A percentile compares a stretch with the other conserved stretches of the same genome.
These are phyloP conservation scores for Phytopythium sindhum DNA, from an alignment of 352 stramenopile species.

Conservation along the genomic window DNA sequence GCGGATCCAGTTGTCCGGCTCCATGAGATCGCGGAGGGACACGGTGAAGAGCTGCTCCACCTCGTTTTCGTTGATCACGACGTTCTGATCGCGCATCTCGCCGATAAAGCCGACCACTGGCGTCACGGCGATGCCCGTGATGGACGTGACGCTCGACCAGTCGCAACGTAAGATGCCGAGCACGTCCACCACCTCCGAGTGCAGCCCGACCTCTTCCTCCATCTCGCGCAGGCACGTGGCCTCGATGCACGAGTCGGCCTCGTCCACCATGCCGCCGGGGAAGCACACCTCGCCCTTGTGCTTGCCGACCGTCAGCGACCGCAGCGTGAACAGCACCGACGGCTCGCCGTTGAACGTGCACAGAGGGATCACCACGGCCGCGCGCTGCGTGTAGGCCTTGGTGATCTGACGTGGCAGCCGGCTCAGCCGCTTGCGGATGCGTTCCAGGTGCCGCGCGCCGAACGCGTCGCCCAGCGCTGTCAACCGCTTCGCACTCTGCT, in stretches of 20 bases:
- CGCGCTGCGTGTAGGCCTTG: conserved; percentile 88
- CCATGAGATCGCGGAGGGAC: conserved; percentile 84
- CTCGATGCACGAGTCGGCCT: conserved; percentile 92
- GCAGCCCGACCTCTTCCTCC: conserved; percentile 96
- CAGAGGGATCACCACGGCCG: conserved; percentile 95
- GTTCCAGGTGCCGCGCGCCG: conserved; percentile 83
- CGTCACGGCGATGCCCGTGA: conserved; percentile 97
- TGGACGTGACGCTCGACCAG: conserved; percentile 93
- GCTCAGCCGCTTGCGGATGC: conserved; percentile 93
- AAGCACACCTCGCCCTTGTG: conserved; percentile 97
- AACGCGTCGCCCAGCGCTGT: conserved; percentile 79
- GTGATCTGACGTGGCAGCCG: conserved; percentile 93
- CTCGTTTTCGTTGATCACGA: conserved; percentile 94
- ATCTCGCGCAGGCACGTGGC: conserved; percentile 97
- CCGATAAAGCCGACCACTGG: conserved; percentile 96
- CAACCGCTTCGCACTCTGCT: conserved; percentile 29
- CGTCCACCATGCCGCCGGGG: conserved; percentile 94
- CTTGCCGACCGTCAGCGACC: conserved; percentile 86
- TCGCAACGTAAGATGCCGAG: conserved; percentile 95
- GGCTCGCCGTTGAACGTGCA: conserved; percentile 95
- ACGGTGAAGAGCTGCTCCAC: conserved; percentile 96
- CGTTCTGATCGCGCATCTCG: conserved; percentile 87
- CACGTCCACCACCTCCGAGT: conserved; percentile 78
- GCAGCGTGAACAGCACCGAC: conserved; percentile 95
- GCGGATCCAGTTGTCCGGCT: conserved; percentile 80